These are phyloP conservation scores for Hysterium pulicare DNA, from an alignment of 2,329 filamentous ascomycete species.

Conservation along the genomic window DNA sequence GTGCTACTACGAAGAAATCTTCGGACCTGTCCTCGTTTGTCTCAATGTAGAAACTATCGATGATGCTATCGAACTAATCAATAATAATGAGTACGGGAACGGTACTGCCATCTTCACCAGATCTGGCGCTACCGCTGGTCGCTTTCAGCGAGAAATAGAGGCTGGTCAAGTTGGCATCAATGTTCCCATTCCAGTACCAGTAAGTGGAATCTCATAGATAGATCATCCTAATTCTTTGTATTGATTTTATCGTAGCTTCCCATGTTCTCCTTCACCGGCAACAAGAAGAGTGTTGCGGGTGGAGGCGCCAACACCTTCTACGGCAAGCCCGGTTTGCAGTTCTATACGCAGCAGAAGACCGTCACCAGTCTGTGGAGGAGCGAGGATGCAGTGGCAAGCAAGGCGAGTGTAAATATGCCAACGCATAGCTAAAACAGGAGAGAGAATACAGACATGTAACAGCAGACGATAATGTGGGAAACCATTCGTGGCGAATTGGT, in stretches of 20 bases:
- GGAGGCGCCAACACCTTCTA: conserved; percentile 94
- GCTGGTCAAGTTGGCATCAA: conserved; percentile 85
- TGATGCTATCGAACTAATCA: conserved; percentile 77
- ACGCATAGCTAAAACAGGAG: no score
- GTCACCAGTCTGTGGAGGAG: conserved; percentile 89
- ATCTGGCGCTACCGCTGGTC: conserved; percentile 71
- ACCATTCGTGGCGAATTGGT: no score
- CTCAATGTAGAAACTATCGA: conserved; percentile 74
- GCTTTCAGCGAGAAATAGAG: conserved; percentile 77
- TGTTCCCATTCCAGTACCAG: conserved; percentile 67
- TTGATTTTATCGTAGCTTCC: conserved; percentile 40
- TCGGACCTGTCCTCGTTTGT: conserved; percentile 79
- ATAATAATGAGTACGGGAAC: conserved; percentile 83
- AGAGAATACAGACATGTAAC: no score
- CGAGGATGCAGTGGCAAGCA: conserved; percentile 78
- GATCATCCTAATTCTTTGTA: not conserved
- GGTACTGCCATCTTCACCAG: conserved; percentile 81
- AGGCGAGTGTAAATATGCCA: conserved; percentile 88
- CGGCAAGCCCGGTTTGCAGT: conserved; percentile 84
- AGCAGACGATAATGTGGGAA: no score
- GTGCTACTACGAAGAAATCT: conserved; percentile 84
- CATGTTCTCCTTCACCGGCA: conserved; percentile 64
- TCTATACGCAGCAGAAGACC: conserved; percentile 97
- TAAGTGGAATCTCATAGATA: conserved; percentile 16
- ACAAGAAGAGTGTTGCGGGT: conserved; percentile 85